Evolutionary conservation across 345 rosid species (phyloP).

Genomic region (Salix koriyanagi): DNA sequence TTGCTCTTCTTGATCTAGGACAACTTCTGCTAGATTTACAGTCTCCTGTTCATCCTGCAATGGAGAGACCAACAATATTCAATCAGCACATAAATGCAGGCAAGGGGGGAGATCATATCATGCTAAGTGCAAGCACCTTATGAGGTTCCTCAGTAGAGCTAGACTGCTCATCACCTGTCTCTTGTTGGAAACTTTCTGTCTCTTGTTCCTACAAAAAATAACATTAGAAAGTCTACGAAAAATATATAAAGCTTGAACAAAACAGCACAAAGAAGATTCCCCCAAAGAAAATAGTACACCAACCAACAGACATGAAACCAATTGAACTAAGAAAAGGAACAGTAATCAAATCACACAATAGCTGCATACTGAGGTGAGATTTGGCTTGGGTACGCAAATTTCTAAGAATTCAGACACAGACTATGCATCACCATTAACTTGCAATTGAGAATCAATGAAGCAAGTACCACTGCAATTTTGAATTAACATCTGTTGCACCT

Average conservation of each 20-base stretch:
- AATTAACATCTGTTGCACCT: not conserved
- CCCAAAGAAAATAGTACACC: not conserved
- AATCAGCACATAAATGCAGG: not conserved
- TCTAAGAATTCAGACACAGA: not conserved
- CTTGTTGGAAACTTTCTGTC: slow-evolving; percentile 30
- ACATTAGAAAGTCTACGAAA: not conserved
- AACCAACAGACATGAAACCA: not conserved
- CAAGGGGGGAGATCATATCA: no score
- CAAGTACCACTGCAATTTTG: not conserved
- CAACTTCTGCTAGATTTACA: slow-evolving; percentile 42
- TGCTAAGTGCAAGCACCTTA: slow-evolving; percentile 35
- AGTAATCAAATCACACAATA: not conserved
- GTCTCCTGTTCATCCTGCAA: slow-evolving; percentile 46
- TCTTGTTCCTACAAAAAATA: slow-evolving; percentile 44
- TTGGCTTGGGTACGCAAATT: not conserved
- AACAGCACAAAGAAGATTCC: not conserved
- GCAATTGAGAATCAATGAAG: not conserved
- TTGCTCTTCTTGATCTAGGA: slow-evolving; percentile 41
- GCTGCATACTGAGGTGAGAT: not conserved
- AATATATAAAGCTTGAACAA: not conserved
- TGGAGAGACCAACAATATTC: not conserved
- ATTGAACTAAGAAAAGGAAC: not conserved
- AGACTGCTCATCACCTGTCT: slow-evolving; percentile 32
- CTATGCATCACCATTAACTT: not conserved
- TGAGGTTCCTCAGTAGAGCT: slow-evolving; percentile 33